phyloP scores from a whole-genome alignment of 2,329 filamentous ascomycete species.

The Trichophyton equinum region DNA sequence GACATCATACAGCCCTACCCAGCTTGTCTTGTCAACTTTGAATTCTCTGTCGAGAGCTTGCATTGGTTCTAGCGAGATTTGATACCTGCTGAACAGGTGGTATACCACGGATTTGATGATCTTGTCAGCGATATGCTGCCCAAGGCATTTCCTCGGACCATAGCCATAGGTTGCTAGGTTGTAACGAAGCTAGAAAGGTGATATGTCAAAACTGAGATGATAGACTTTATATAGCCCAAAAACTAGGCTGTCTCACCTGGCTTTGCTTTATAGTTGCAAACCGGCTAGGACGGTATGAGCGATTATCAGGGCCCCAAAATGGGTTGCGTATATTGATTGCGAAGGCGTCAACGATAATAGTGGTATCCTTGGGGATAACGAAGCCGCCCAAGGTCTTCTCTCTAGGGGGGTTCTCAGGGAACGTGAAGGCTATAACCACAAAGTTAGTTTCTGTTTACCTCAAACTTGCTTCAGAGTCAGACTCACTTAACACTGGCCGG shows the following conservation, averaged over 20 bases:
- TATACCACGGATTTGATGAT: background rate
- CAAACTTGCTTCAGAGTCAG: background rate
- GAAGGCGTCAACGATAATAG: slow-evolving; percentile 34
- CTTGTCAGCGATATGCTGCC: background rate
- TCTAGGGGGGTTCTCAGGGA: background rate
- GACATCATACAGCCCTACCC: background rate
- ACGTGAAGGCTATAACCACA: background rate
- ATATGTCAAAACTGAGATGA: background rate
- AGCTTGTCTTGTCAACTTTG: background rate
- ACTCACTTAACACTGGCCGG: slow-evolving; percentile 4
- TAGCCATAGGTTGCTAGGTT: slow-evolving; percentile 1
- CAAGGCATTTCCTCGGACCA: slow-evolving; percentile 4
- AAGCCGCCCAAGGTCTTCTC: slow-evolving; percentile 21
- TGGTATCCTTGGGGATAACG: slow-evolving; percentile 27
- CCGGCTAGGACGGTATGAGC: slow-evolving; percentile 23
- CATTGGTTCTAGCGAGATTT: background rate
- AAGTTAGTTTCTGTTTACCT: background rate
- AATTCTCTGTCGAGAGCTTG: background rate
- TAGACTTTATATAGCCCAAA: background rate
- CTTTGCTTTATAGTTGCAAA: slow-evolving; percentile 8
- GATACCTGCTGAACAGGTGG: background rate
- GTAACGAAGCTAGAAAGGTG: background rate
- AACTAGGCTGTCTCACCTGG: background rate
- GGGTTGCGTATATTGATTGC: slow-evolving; percentile 31
- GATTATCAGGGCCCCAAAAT: slow-evolving; percentile 30